phyloP scores from a whole-genome alignment of 2,329 filamentous ascomycete genomes.

The Fusarium nanum region DNA sequence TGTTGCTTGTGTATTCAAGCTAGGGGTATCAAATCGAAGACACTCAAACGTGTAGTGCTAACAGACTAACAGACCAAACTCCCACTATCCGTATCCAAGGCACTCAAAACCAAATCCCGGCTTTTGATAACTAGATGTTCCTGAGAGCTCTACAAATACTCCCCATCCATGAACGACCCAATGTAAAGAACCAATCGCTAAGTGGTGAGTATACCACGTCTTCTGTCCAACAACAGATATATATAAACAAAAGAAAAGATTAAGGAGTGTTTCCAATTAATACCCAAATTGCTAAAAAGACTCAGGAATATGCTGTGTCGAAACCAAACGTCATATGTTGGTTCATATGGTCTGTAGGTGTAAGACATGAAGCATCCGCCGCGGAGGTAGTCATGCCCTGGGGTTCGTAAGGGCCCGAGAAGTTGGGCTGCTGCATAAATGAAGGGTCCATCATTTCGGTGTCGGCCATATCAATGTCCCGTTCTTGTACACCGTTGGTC shows the following conservation, averaged over 20 bases:
- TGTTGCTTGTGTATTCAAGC: constrained; percentile 26
- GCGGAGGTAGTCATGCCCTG: constrained; percentile 41
- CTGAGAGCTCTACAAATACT: constrained; percentile 7
- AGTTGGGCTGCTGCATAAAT: constrained; percentile 40
- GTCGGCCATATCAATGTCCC: constrained; percentile 53
- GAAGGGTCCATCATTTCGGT: constrained; percentile 49
- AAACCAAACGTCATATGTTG: constrained; percentile 32
- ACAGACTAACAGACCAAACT: constrained; percentile 23
- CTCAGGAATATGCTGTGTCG: constrained; percentile 26
- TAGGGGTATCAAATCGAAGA: constrained; percentile 40
- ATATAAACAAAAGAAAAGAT: constrained; percentile 17
- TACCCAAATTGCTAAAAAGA: neutral
- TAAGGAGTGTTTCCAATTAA: constrained; percentile 9
- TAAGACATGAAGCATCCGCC: constrained; percentile 39
- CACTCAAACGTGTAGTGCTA: constrained; percentile 18
- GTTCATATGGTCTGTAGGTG: constrained; percentile 34
- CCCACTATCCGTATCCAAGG: constrained; percentile 14
- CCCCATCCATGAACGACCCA: constrained; percentile 11
- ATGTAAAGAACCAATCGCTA: neutral
- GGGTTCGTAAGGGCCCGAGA: constrained; percentile 39
- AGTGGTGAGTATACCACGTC: neutral
- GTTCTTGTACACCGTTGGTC: constrained; percentile 47
- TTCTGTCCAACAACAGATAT: neutral
- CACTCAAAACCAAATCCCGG: constrained; percentile 11
- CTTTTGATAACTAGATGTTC: constrained; percentile 14